Evolutionary conservation across 495 filamentous ascomycete genomes (phyloP).

Genomic region (Aspergillus egyptiacus): DNA sequence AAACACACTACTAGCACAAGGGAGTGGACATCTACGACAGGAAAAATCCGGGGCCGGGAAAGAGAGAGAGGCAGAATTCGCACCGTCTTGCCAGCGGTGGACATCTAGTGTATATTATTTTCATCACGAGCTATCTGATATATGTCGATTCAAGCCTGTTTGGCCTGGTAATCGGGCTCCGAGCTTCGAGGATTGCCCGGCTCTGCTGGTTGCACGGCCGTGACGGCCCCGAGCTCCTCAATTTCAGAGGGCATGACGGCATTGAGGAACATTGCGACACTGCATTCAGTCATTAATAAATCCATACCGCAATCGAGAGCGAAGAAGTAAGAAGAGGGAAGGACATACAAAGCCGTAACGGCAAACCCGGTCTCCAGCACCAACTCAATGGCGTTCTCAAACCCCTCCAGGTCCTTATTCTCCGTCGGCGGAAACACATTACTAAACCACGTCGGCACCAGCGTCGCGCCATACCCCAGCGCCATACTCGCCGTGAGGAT

Average conservation of each 20-base stretch:
- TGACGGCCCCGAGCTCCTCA: conserved; percentile 3
- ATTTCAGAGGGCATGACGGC: conserved; percentile 10
- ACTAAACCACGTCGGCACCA: conserved; percentile 71
- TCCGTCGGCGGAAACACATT: conserved; percentile 64
- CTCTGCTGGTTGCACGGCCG: neutral
- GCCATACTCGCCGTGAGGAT: conserved; percentile 74
- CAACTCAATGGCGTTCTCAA: conserved; percentile 78
- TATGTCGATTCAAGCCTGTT: neutral
- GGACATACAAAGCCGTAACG: conserved; percentile 54
- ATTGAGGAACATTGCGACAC: conserved; percentile 15
- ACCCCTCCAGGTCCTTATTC: conserved; percentile 65
- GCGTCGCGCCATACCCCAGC: conserved; percentile 72
- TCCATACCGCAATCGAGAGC: neutral
- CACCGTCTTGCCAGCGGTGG: conserved; percentile 6
- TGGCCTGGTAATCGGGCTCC: conserved; percentile 1
- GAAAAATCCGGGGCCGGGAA: neutral
- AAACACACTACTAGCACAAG: too few relatives aligned
- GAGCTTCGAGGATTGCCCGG: neutral
- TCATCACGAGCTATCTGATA: neutral
- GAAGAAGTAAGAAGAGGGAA: neutral
- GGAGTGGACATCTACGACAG: neutral
- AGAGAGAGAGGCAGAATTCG: neutral
- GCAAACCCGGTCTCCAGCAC: conserved; percentile 67
- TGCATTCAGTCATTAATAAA: neutral
- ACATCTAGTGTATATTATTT: neutral